phyloP scores from a whole-genome alignment of 225 moss, liverwort and hornwort species.

The Pseudoscleropodium purum region DNA sequence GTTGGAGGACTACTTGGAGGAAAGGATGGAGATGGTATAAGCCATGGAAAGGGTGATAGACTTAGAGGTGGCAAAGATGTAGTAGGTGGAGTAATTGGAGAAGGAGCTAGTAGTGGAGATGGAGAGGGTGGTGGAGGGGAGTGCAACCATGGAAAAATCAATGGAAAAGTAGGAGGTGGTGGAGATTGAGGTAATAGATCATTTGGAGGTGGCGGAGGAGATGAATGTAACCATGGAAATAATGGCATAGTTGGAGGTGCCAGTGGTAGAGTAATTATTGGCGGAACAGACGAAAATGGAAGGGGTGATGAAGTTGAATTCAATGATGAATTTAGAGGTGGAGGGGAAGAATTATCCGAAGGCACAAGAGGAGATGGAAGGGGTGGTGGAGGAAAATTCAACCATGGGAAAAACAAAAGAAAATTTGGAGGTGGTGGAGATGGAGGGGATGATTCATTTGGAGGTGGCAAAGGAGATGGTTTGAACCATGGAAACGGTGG shows the following conservation, averaged over 20 bases:
- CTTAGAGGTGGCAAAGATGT: neutral
- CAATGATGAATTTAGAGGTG: too few species aligned
- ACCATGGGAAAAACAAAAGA: neutral
- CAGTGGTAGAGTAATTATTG: too few species aligned
- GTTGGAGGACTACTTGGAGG: neutral
- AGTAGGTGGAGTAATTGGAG: neutral
- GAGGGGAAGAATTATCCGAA: too few species aligned
- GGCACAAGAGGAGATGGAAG: neutral
- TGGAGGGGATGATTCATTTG: neutral
- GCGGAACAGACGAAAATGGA: neutral
- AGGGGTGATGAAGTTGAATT: neutral
- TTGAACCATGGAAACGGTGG: neutral
- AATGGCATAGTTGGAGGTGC: neutral
- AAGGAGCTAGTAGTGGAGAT: neutral
- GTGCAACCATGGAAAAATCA: neutral
- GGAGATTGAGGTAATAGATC: neutral
- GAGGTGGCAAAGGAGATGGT: neutral
- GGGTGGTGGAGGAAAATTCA: too few species aligned
- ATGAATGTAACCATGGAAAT: neutral
- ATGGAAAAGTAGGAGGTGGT: neutral
- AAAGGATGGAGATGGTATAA: neutral
- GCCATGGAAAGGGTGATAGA: neutral
- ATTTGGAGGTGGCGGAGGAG: neutral
- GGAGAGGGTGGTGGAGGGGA: neutral
- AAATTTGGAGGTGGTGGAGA: neutral